phyloP scores from a whole-genome alignment of 441 rosid species.

The Populus tomentosa region DNA sequence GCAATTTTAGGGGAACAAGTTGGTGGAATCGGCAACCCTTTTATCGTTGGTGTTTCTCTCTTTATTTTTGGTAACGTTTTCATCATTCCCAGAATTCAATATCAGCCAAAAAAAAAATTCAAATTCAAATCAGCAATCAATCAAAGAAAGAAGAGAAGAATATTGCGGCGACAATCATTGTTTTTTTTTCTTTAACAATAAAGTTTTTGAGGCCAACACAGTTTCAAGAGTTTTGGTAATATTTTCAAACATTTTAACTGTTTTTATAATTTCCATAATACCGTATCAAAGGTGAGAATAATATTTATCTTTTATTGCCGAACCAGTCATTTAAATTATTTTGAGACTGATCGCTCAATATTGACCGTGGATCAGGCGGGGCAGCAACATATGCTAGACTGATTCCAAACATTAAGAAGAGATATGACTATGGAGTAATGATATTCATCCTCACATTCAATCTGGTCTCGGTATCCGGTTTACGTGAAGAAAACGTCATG shows the following conservation, averaged over 20 bases:
- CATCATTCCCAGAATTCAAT: neutral
- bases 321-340: neutral
- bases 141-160: neutral
- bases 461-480: conserved; percentile 62
- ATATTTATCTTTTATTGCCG: neutral
- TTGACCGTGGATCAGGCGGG: conserved; percentile 34
- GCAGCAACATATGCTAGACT: conserved; percentile 57
- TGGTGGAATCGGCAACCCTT: conserved; percentile 43
- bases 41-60: conserved; percentile 44
- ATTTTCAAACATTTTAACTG: neutral
- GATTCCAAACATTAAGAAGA: conserved; percentile 51
- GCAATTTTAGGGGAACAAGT: conserved; percentile 46
- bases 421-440: conserved; percentile 65
- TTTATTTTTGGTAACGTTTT: conserved; percentile 52
- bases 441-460: conserved; percentile 81
- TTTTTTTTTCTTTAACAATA: neutral
- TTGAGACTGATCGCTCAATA: neutral
- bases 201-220: neutral
- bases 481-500: conserved; percentile 37
- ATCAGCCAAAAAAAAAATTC: neutral
- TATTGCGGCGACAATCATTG: neutral
- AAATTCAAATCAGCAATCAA: neutral
- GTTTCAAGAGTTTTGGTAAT: neutral
- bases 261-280: neutral
- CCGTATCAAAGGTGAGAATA: neutral